Conservation (phyloP, 345 rosid species). For the Orychophragmus violaceus region DNA sequence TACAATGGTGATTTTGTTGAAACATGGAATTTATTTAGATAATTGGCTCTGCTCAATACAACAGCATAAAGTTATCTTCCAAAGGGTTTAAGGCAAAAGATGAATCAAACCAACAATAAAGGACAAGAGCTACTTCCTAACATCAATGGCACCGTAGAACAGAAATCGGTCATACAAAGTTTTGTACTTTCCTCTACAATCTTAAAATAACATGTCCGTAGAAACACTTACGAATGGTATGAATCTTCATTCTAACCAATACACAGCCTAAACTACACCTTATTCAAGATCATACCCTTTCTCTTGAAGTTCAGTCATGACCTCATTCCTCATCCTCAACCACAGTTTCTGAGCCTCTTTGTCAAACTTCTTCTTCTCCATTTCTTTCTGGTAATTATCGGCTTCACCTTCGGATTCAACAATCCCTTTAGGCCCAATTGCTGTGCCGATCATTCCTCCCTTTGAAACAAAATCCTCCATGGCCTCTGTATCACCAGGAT, state of each 20-base stretch:
- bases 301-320: slow-evolving; percentile 70
- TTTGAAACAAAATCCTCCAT: slow-evolving; percentile 83
- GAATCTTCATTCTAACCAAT: background rate
- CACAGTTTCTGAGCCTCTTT: slow-evolving; percentile 75
- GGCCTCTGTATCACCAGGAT: slow-evolving; percentile 80
- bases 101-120: background rate
- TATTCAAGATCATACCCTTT: slow-evolving; percentile 71
- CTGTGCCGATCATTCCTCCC: slow-evolving; percentile 75
- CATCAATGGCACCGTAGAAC: slow-evolving; percentile 2
- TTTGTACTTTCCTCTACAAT: background rate
- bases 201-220: background rate
- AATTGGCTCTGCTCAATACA: background rate
- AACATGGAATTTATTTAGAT: background rate
- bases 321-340: slow-evolving; percentile 89
- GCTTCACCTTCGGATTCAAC: slow-evolving; percentile 50
- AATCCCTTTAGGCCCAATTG: slow-evolving; percentile 66
- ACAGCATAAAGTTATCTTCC: background rate
- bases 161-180: background rate
- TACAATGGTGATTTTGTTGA: background rate
- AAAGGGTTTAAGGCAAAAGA: background rate
- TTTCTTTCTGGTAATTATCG: slow-evolving; percentile 44
- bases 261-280: slow-evolving; percentile 20
- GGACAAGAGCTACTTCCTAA: slow-evolving; percentile 1
- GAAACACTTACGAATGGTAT: background rate
- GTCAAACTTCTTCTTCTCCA: slow-evolving; percentile 70